A percentile compares a stretch with the other conserved stretches of the same genome.
phyloP scores from a whole-genome alignment of 1,139 yeast species.

The Spathaspora sp. region DNA sequence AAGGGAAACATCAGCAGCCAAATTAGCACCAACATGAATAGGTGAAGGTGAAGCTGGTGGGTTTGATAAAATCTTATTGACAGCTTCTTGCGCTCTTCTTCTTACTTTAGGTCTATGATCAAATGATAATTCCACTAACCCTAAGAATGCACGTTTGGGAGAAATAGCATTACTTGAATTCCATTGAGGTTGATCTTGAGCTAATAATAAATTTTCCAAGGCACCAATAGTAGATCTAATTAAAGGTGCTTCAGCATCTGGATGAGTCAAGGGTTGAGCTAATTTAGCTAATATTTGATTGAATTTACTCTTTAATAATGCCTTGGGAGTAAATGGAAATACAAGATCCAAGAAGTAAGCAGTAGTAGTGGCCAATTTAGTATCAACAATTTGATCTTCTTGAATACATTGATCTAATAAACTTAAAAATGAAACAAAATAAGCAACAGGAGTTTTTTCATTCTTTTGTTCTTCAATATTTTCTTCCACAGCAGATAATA shows the following conservation, averaged over 20 bases:
- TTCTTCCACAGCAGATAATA: constrained; percentile 87
- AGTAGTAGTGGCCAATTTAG: constrained; percentile 67
- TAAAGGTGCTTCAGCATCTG: constrained; percentile 79
- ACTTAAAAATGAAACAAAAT: constrained; percentile 80
- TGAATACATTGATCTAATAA: constrained; percentile 72
- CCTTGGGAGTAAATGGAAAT: constrained; percentile 70
- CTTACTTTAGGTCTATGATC: constrained; percentile 96
- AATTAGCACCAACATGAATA: constrained; percentile 70
- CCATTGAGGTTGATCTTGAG: constrained; percentile 86
- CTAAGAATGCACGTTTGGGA: constrained; percentile 80
- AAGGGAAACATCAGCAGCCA: constrained; percentile 70
- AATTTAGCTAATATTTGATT: constrained; percentile 74
- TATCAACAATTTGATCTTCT: constrained; percentile 55
- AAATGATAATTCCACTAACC: constrained; percentile 73
- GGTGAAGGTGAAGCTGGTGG: constrained; percentile 85
- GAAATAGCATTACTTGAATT: constrained; percentile 51
- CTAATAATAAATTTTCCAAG: constrained; percentile 72
- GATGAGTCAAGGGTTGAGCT: constrained; percentile 75
- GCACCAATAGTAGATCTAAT: constrained; percentile 84
- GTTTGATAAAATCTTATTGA: constrained; percentile 55
- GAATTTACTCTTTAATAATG: constrained; percentile 69
- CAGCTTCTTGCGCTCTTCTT: constrained; percentile 90
- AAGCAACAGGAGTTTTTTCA: constrained; percentile 63
- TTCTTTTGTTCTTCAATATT: constrained; percentile 73
- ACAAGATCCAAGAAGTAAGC: constrained; percentile 81